Evolutionary conservation across 2,329 filamentous ascomycete genomes (phyloP).

Genomic region (Fusarium sp.): DNA sequence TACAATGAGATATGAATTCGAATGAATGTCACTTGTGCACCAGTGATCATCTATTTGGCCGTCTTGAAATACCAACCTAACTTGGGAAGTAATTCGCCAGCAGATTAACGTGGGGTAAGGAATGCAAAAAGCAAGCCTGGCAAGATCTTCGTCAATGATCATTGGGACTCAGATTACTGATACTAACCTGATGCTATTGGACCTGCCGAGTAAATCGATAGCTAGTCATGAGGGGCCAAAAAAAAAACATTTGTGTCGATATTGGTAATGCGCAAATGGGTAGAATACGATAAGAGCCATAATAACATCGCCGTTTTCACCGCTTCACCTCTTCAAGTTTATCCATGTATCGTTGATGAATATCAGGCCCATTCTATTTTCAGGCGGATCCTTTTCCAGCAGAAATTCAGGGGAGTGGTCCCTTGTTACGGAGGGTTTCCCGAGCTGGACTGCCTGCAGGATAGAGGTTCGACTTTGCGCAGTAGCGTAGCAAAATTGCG

Average conservation of each 20-base stretch:
- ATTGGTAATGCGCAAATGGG: conserved; percentile 13
- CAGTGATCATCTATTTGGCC: background rate
- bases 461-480: conserved; percentile 6
- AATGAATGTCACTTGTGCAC: conserved; percentile 6
- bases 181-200: background rate
- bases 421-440: conserved; percentile 11
- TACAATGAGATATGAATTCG: background rate
- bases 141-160: conserved; percentile 11
- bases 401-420: conserved; percentile 23
- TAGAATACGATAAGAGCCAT: conserved; percentile 19
- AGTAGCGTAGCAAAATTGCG: conserved; percentile 15
- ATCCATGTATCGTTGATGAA: conserved; percentile 17
- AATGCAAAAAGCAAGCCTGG: conserved; percentile 7
- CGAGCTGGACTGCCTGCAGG: background rate
- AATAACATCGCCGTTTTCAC: conserved; percentile 25
- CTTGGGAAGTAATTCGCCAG: background rate
- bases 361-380: conserved; percentile 15
- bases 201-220: background rate
- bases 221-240: background rate
- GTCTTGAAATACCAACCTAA: background rate
- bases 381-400: conserved; percentile 12
- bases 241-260: background rate
- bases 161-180: conserved; percentile 8
- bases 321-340: conserved; percentile 11
- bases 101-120: conserved; percentile 2